Evolutionary conservation across 768 basidiomycete species (phyloP).

Genomic region (Mrakia gelida): DNA sequence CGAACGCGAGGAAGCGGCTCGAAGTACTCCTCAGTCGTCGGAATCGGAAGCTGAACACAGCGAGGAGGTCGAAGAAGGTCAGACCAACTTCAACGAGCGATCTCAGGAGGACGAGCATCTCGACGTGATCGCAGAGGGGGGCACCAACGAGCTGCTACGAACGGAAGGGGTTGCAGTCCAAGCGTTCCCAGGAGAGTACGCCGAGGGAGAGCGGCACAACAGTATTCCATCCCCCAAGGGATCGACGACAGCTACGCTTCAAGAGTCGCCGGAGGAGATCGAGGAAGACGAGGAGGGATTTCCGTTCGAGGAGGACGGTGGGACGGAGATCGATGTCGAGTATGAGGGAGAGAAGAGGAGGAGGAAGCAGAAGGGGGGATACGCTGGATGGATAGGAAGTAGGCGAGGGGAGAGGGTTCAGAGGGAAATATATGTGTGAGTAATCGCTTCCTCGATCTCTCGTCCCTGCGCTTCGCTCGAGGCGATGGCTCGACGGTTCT

Average conservation of each 20-base stretch:
- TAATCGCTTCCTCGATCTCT: not conserved
- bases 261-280: not conserved
- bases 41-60: no score
- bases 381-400: constrained; percentile 30
- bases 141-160: constrained; percentile 13
- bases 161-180: constrained; percentile 11
- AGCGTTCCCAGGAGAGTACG: constrained; percentile 10
- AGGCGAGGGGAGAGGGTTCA: constrained; percentile 30
- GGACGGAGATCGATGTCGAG: constrained; percentile 19
- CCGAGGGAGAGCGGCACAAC: constrained; percentile 15
- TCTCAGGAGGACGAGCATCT: not conserved
- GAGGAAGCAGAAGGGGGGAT: not conserved
- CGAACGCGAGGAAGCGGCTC: not conserved
- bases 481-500: not conserved
- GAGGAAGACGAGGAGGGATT: constrained; percentile 2
- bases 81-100: not conserved
- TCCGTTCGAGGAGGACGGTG: not conserved
- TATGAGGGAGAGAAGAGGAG: constrained; percentile 11
- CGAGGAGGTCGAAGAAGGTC: no score
- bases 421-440: constrained; percentile 33
- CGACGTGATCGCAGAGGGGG: constrained; percentile 15
- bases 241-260: no score
- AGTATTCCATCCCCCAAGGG: not conserved
- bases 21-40: no score
- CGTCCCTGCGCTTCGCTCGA: no score